phyloP scores from a whole-genome alignment of 1,284 basidiomycete species.

The Tranzscheliella williamsii region DNA sequence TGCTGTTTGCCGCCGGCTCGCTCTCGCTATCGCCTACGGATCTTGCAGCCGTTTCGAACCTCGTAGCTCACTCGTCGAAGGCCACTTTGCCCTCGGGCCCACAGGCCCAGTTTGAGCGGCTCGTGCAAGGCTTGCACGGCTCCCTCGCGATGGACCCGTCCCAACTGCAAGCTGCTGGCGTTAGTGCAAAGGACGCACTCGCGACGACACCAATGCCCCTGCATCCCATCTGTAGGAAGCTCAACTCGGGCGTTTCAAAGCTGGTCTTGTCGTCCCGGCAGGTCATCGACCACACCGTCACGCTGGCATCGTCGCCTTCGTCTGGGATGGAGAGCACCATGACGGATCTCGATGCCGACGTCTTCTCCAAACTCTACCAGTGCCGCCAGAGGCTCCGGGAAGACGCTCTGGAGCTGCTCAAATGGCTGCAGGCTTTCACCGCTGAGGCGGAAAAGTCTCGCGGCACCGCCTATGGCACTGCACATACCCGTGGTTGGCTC shows the following conservation, averaged over 20 bases:
- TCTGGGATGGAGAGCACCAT: conserved; percentile 34
- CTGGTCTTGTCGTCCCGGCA: conserved; percentile 63
- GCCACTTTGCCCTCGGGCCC: too few relatives aligned
- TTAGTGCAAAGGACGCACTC: conserved; percentile 11
- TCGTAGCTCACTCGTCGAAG: conserved; percentile 9
- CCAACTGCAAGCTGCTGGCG: conserved; percentile 6
- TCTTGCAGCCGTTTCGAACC: conserved; percentile 32
- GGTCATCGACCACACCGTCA: conserved; percentile 51
- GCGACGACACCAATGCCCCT: conserved; percentile 39
- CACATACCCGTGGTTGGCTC: conserved; percentile 32
- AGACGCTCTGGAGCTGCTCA: conserved; percentile 46
- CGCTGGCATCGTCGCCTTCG: conserved; percentile 32
- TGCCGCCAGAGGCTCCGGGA: conserved; percentile 51
- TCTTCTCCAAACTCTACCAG: conserved; percentile 42
- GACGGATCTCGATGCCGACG: conserved; percentile 36
- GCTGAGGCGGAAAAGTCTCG: conserved; percentile 32
- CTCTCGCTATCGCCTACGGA: conserved; percentile 32
- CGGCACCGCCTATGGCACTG: conserved; percentile 21
- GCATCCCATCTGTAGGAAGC: conserved; percentile 62
- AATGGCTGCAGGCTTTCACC: conserved; percentile 25
- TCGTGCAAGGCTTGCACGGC: not conserved
- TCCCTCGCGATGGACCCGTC: conserved; percentile 1
- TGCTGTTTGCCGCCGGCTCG: conserved; percentile 43
- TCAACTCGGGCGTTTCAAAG: conserved; percentile 64
- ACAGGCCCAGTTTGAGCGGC: not conserved